Conservation (phyloP, 805 yeast species). For the Myxozyma kluyveri region DNA sequence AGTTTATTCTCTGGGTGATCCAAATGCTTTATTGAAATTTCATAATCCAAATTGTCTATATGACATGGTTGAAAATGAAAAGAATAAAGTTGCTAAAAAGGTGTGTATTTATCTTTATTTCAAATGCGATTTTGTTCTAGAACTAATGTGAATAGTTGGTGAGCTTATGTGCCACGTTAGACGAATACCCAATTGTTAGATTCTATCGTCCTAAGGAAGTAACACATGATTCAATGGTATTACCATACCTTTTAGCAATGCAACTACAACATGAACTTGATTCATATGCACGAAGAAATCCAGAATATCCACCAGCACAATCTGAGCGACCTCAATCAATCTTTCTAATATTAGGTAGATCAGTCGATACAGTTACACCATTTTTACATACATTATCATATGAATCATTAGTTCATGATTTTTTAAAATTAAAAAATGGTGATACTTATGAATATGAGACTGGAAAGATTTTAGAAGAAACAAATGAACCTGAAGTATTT, state of each 20-base stretch:
- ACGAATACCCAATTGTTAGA: constrained; percentile 85
- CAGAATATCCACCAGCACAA: constrained; percentile 56
- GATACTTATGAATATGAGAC: constrained; percentile 50
- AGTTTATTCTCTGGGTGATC: constrained; percentile 65
- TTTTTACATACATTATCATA: constrained; percentile 84
- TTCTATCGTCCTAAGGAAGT: constrained; percentile 56
- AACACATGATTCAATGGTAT: constrained; percentile 53
- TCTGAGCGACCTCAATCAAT: constrained; percentile 65
- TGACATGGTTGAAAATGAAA: no score
- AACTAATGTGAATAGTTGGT: constrained; percentile 47
- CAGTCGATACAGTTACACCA: constrained; percentile 80
- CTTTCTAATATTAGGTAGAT: constrained; percentile 74
- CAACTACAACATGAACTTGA: constrained; percentile 71
- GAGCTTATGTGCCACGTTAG: constrained; percentile 70
- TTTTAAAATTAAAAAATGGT: constrained; percentile 46
- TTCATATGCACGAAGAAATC: constrained; percentile 66
- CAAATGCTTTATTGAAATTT: constrained; percentile 59
- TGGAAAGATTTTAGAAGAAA: no score
- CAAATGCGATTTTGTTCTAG: neutral
- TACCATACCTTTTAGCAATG: constrained; percentile 69
- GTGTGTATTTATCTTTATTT: neutral
- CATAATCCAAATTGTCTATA: constrained; percentile 64
- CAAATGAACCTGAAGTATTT: constrained; percentile 45
- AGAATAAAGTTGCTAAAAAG: neutral
- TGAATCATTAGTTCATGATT: constrained; percentile 88